Evolutionary conservation across 2,329 filamentous ascomycete genomes (phyloP).

Genomic region (Aspergillus niger): DNA sequence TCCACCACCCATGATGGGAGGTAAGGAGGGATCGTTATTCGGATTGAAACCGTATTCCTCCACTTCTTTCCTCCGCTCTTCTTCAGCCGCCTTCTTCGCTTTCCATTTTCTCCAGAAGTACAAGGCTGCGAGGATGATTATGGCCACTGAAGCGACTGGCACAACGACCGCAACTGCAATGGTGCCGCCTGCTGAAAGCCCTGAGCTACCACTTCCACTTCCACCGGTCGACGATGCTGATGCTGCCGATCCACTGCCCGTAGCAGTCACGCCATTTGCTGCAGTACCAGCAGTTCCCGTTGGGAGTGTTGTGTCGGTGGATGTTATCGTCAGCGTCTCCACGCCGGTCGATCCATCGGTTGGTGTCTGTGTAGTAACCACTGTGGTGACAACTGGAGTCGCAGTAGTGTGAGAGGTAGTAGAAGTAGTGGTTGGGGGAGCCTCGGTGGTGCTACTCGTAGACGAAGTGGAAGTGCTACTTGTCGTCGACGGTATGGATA

Average conservation of each 20-base stretch:
- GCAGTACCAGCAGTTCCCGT: slow-evolving; percentile 20
- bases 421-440: slow-evolving; percentile 21
- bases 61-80: slow-evolving; percentile 89
- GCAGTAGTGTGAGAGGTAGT: slow-evolving; percentile 12
- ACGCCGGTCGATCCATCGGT: slow-evolving; percentile 14
- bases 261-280: slow-evolving; percentile 27
- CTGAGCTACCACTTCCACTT: slow-evolving; percentile 30
- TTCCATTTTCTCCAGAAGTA: slow-evolving; percentile 90
- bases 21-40: slow-evolving; percentile 86
- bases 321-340: slow-evolving; percentile 20
- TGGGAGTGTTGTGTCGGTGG: slow-evolving; percentile 17
- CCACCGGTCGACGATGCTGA: slow-evolving; percentile 29
- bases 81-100: slow-evolving; percentile 78
- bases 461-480: slow-evolving; percentile 17
- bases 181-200: slow-evolving; percentile 59
- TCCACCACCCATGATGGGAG: slow-evolving; percentile 53
- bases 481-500: slow-evolving; percentile 25
- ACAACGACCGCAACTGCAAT: slow-evolving; percentile 94
- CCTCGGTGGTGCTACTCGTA: slow-evolving; percentile 22
- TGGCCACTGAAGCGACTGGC: slow-evolving; percentile 82
- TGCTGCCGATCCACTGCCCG: slow-evolving; percentile 29
- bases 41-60: slow-evolving; percentile 98
- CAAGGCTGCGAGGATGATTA: slow-evolving; percentile 74
- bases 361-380: slow-evolving; percentile 13
- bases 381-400: slow-evolving; percentile 11